phyloP scores from a whole-genome alignment of 2,329 filamentous ascomycete genomes.

The Microdochium nivale region DNA sequence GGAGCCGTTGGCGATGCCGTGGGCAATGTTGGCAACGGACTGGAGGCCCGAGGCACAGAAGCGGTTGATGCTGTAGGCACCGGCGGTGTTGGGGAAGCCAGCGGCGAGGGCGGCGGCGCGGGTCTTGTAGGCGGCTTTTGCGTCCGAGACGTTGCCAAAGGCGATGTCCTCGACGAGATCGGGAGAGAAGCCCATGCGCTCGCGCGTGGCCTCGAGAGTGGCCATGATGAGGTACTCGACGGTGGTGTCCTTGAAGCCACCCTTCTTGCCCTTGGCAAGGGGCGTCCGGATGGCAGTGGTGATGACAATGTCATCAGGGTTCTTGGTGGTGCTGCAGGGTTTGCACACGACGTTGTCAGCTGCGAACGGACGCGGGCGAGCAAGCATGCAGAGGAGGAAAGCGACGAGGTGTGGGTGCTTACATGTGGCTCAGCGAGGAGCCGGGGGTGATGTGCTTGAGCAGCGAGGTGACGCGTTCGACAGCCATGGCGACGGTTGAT shows the following conservation, averaged over 20 bases:
- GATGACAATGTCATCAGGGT: conserved; percentile 93
- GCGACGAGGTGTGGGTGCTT: conserved; percentile 26
- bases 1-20: conserved; percentile 69
- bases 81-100: conserved; percentile 85
- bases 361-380: not conserved
- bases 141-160: conserved; percentile 76
- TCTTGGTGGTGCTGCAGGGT: conserved; percentile 85
- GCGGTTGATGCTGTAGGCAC: conserved; percentile 77
- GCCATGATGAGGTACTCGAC: conserved; percentile 83
- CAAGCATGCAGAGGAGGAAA: conserved; percentile 1
- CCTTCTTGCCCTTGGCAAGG: conserved; percentile 80
- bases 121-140: conserved; percentile 81
- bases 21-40: conserved; percentile 88
- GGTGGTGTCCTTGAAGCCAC: conserved; percentile 88
- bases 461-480: conserved; percentile 79
- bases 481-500: conserved; percentile 51
- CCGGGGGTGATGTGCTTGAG: conserved; percentile 76
- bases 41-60: conserved; percentile 98
- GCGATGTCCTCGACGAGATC: conserved; percentile 81
- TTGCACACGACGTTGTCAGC: not conserved
- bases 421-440: conserved; percentile 70
- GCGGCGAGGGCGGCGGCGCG: conserved; percentile 84
- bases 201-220: conserved; percentile 66
- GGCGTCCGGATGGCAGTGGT: conserved; percentile 87
- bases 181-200: conserved; percentile 70